Evolutionary conservation across 140 eudicot genomes (phyloP).

Genomic region (Ambrosia hybrid): DNA sequence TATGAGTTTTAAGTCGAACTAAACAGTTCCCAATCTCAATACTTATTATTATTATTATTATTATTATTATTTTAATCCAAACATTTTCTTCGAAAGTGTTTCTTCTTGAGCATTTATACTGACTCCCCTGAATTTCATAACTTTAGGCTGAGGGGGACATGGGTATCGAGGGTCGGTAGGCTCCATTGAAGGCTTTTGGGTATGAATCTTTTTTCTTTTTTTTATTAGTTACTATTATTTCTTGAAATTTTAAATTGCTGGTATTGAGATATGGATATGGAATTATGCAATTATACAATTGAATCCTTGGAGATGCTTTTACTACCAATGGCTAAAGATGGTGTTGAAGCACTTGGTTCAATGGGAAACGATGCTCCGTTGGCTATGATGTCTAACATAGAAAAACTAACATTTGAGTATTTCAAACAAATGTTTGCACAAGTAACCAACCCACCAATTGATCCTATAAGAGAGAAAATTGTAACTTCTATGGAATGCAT

Average conservation of each 20-base stretch:
- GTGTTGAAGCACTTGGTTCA: slow-evolving; percentile 94
- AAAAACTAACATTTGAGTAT: slow-evolving; percentile 90
- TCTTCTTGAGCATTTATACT: slow-evolving; percentile 3
- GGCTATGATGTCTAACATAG: slow-evolving; percentile 96
- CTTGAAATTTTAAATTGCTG: slow-evolving; percentile 10
- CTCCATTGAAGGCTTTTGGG: slow-evolving; percentile 97
- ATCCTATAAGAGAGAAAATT: slow-evolving; percentile 95
- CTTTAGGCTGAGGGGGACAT: slow-evolving; percentile 71
- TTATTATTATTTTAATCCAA: too few relatives aligned
- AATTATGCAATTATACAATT: slow-evolving; percentile 55
- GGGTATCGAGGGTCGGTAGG: slow-evolving; percentile 79
- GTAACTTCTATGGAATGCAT: slow-evolving; percentile 98
- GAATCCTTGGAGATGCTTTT: slow-evolving; percentile 94
- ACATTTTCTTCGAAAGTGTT: too few relatives aligned
- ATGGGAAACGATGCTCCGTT: slow-evolving; percentile 99
- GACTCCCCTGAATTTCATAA: not conserved
- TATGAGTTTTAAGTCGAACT: too few relatives aligned
- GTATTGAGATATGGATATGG: not conserved
- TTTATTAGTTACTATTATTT: not conserved
- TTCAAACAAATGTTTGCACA: slow-evolving; percentile 99
- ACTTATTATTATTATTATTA: too few relatives aligned
- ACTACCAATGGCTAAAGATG: slow-evolving; percentile 98
- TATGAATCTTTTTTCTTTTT: slow-evolving; percentile 27
- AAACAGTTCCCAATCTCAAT: too few relatives aligned
- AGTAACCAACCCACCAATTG: slow-evolving; percentile 97